phyloP scores from a whole-genome alignment of 1,139 yeast genomes.

The Nakaseomyces nivariensis region DNA sequence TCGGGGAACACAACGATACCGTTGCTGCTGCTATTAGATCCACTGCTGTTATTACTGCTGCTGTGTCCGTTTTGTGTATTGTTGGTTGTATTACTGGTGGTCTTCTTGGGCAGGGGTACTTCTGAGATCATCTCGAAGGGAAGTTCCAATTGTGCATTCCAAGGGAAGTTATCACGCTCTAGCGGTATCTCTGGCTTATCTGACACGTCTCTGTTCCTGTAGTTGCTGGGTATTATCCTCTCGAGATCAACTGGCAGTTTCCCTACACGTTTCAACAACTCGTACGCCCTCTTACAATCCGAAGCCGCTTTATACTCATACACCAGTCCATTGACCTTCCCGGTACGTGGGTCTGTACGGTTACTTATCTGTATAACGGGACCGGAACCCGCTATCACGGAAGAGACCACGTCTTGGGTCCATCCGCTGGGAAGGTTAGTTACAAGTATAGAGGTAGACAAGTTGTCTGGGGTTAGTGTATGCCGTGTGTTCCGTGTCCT shows the following conservation, averaged over 20 bases:
- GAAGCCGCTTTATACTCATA: slow-evolving; percentile 20
- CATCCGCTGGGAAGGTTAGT: slow-evolving; percentile 24
- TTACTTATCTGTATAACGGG: slow-evolving; percentile 18
- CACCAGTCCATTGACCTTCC: slow-evolving; percentile 19
- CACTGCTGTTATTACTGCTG: slow-evolving; percentile 3
- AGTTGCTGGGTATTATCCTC: slow-evolving; percentile 21
- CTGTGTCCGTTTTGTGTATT: slow-evolving; percentile 6
- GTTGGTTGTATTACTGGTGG: slow-evolving; percentile 11
- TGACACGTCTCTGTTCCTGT: slow-evolving; percentile 9
- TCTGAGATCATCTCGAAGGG: slow-evolving; percentile 30
- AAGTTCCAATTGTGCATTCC: slow-evolving; percentile 23
- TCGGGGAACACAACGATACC: slow-evolving; percentile 32
- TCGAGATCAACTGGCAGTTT: slow-evolving; percentile 23
- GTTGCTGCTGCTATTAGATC: slow-evolving; percentile 1
- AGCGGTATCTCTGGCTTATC: slow-evolving; percentile 16
- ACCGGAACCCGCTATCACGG: slow-evolving; percentile 30
- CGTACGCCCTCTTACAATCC: slow-evolving; percentile 23
- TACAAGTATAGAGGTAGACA: slow-evolving; percentile 23
- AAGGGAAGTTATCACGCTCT: slow-evolving; percentile 27
- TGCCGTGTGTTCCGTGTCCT: slow-evolving; percentile 26
- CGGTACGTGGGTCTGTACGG: slow-evolving; percentile 25
- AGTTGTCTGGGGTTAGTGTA: slow-evolving; percentile 22
- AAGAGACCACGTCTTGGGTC: slow-evolving; percentile 23
- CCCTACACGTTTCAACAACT: slow-evolving; percentile 17
- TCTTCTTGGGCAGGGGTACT: slow-evolving; percentile 26